Conservation (phyloP, 441 rosid genomes). For the Metrosideros polymorpha region DNA sequence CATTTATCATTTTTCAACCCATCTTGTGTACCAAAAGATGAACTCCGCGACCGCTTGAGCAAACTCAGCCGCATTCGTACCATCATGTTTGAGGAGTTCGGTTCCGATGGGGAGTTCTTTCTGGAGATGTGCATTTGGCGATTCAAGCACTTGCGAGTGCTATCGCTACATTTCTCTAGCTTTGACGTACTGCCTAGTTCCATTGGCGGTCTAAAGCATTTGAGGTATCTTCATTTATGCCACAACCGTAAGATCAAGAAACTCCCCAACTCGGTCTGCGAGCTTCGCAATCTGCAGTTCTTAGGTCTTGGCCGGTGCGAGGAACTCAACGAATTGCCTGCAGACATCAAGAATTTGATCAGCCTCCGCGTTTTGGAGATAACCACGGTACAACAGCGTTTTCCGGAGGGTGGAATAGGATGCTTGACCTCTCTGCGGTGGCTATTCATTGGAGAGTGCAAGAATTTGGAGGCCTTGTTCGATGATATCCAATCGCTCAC, state of each 20-base stretch:
- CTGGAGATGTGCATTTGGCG: neutral
- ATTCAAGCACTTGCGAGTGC: neutral
- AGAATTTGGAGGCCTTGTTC: neutral
- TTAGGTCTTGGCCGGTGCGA: fast-evolving
- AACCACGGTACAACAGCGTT: neutral
- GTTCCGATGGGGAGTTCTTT: neutral
- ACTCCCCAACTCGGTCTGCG: neutral
- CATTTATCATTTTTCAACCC: neutral
- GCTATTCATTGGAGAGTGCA: fast-evolving
- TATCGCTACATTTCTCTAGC: neutral
- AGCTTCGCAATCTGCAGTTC: neutral
- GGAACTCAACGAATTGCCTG: neutral
- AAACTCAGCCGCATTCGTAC: neutral
- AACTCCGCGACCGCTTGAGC: neutral
- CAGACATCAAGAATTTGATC: neutral
- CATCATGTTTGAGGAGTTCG: neutral
- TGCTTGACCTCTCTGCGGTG: neutral
- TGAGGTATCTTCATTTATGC: fast-evolving
- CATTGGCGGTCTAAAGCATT: neutral
- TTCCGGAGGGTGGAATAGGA: neutral
- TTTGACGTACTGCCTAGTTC: neutral
- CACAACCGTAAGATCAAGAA: fast-evolving
- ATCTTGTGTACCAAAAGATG: neutral
- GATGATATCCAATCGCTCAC: neutral
- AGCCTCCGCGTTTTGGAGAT: fast-evolving